Percentiles rank a stretch among this genome's conserved stretches.
Evolutionary conservation across 169 alveolate species (phyloP).

Genomic region (Sarcocystis neurona): DNA sequence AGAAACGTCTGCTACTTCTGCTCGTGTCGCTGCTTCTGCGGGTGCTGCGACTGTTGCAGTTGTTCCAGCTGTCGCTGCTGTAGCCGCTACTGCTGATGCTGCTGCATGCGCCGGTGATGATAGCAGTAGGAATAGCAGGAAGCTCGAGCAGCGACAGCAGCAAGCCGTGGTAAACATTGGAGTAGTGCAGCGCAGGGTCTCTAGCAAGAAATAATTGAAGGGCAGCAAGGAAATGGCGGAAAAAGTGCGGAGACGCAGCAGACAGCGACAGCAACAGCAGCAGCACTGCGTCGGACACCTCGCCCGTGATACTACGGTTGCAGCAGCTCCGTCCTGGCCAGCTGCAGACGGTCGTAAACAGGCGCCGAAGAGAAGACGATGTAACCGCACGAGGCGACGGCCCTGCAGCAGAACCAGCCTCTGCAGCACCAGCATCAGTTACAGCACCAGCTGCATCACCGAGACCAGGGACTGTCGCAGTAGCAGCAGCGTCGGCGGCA

Average conservation of each 20-base stretch:
- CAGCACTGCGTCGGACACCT: too few relatives aligned
- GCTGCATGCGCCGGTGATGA: neutral
- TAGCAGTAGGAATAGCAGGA: slow-evolving; percentile 1
- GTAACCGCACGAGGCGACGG: too few relatives aligned
- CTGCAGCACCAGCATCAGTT: too few relatives aligned
- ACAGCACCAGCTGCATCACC: too few relatives aligned
- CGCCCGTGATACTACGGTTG: too few relatives aligned
- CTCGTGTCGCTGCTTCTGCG: neutral
- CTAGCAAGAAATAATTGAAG: neutral
- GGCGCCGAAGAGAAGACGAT: too few relatives aligned
- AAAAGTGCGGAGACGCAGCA: slow-evolving; percentile 21
- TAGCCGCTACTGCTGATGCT: neutral
- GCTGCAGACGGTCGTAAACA: too few relatives aligned
- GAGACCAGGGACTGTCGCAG: too few relatives aligned
- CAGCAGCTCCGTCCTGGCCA: too few relatives aligned
- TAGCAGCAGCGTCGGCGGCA: too few relatives aligned
- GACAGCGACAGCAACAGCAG: slow-evolving; percentile 5
- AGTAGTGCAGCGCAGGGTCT: neutral
- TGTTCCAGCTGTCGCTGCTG: neutral
- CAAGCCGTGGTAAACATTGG: neutral
- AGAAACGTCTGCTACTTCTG: neutral
- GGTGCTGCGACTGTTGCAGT: neutral
- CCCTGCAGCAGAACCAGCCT: too few relatives aligned
- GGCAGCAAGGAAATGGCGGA: neutral
- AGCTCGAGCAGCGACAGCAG: slow-evolving; percentile 18